Percentiles rank a stretch among this genome's conserved stretches.
phyloP scores from a whole-genome alignment of 345 rosid species.

The Zanthoxylum bungeanum region DNA sequence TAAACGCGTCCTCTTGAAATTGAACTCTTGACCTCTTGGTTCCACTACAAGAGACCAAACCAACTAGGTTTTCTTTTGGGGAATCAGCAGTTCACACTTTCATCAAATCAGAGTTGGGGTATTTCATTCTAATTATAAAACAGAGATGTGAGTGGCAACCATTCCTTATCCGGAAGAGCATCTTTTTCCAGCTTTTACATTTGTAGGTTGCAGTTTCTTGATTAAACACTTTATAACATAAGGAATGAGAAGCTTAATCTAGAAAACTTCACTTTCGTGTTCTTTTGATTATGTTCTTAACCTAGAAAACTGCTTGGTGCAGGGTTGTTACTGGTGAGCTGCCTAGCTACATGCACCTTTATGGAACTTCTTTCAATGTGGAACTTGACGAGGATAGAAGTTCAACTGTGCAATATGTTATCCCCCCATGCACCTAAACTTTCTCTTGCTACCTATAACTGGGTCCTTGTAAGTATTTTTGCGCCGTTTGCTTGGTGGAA shows the following conservation, averaged over 20 bases:
- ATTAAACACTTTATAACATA: neutral
- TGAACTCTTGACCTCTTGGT: no score
- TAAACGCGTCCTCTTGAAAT: no score
- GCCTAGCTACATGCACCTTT: slow-evolving; percentile 67
- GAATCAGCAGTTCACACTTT: no score
- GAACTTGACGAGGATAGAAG: slow-evolving; percentile 97
- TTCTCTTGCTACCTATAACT: slow-evolving; percentile 84
- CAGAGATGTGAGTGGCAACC: no score
- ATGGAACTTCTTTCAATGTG: slow-evolving; percentile 89
- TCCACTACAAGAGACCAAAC: no score
- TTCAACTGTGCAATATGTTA: slow-evolving; percentile 81
- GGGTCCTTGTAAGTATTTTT: slow-evolving; percentile 78
- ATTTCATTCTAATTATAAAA: no score
- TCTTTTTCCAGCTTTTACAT: no score
- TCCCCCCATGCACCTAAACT: slow-evolving; percentile 93
- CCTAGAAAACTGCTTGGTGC: slow-evolving; percentile 27
- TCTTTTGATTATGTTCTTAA: slow-evolving; percentile 22
- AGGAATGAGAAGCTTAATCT: neutral
- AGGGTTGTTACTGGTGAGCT: slow-evolving; percentile 76
- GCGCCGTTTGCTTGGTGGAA: slow-evolving; percentile 7
- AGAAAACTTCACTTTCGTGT: slow-evolving; percentile 5
- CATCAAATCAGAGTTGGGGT: neutral
- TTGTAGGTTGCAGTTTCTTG: neutral
- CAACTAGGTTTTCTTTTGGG: no score
- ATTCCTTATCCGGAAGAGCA: no score